Evolutionary conservation across 176 grass and related monocot genomes (phyloP).

Genomic region (Alloteropsis semialata): DNA sequence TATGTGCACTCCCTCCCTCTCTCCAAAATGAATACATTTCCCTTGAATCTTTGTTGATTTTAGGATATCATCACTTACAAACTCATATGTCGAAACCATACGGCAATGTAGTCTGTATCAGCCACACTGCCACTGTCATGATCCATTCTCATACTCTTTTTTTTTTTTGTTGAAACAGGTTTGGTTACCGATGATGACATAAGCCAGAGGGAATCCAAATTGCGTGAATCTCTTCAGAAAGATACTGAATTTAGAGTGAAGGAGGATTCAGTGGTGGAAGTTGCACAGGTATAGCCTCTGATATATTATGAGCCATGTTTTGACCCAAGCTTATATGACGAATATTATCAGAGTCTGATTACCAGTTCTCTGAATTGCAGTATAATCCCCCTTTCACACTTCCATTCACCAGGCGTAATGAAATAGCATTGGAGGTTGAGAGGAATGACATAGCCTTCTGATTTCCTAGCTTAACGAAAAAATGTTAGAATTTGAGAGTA

Average conservation of each 20-base stretch:
- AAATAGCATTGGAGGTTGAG: slow-evolving; percentile 89
- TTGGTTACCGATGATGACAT: slow-evolving; percentile 88
- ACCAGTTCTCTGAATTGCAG: slow-evolving; percentile 49
- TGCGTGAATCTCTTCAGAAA: slow-evolving; percentile 57
- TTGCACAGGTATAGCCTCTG: slow-evolving; percentile 71
- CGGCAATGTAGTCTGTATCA: not conserved
- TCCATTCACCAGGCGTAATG: slow-evolving; percentile 82
- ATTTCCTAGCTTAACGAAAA: slow-evolving; percentile 1
- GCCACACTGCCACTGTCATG: not conserved
- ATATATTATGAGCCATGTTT: not conserved
- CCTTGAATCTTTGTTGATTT: not conserved
- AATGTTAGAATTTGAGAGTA: not conserved
- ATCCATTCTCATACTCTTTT: too few relatives aligned
- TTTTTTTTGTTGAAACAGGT: slow-evolving; percentile 43
- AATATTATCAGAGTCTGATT: slow-evolving; percentile 21
- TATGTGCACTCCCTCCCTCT: too few relatives aligned
- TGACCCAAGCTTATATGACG: slow-evolving; percentile 4
- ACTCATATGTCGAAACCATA: not conserved
- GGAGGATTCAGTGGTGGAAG: slow-evolving; percentile 58
- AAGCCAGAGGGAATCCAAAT: slow-evolving; percentile 48
- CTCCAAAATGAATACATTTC: too few relatives aligned
- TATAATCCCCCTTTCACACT: slow-evolving; percentile 95
- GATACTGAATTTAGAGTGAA: slow-evolving; percentile 66
- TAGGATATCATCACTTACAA: not conserved
- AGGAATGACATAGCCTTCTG: slow-evolving; percentile 32